phyloP scores from a whole-genome alignment of 352 stramenopile genomes.

The Phytophthora sp. region DNA sequence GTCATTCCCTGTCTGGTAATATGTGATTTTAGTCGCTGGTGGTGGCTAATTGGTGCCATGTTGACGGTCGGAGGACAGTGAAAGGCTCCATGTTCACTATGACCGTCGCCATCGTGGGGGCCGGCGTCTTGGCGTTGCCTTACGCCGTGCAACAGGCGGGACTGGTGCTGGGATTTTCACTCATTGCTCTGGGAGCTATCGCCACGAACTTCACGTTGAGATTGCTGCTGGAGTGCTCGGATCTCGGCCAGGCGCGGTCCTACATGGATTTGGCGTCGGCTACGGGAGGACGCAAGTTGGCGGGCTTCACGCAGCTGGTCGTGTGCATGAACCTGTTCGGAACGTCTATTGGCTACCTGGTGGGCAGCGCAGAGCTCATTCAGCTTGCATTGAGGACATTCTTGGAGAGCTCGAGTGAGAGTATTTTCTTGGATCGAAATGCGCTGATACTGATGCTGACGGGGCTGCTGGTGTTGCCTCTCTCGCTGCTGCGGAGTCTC shows the following conservation, averaged over 20 bases:
- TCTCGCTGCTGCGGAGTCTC: conserved; percentile 85
- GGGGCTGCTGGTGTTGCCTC: conserved; percentile 69
- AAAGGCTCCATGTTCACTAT: conserved; percentile 93
- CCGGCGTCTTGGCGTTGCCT: conserved; percentile 79
- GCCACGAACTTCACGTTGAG: conserved; percentile 87
- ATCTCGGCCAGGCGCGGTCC: conserved; percentile 74
- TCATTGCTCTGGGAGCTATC: conserved; percentile 73
- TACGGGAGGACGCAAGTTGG: conserved; percentile 69
- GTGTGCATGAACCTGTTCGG: conserved; percentile 91
- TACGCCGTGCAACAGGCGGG: conserved; percentile 83
- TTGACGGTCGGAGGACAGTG: conserved; percentile 42
- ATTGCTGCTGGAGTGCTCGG: conserved; percentile 77
- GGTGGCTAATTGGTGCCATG: conserved; percentile 2
- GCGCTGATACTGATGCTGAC: conserved; percentile 72
- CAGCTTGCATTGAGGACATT: conserved; percentile 67
- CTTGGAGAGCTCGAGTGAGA: conserved; percentile 47
- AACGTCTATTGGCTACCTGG: conserved; percentile 84
- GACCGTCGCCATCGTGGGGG: conserved; percentile 88
- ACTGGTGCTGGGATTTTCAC: conserved; percentile 67
- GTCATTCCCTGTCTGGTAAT: background rate
- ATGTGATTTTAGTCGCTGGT: background rate
- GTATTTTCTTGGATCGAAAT: conserved; percentile 66
- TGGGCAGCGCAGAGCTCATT: conserved; percentile 81
- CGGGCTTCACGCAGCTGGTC: conserved; percentile 75
- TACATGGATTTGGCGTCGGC: conserved; percentile 83